These are phyloP conservation scores for Geum urbanum DNA, from an alignment of 306 rosid genomes.

Conservation along the genomic window DNA sequence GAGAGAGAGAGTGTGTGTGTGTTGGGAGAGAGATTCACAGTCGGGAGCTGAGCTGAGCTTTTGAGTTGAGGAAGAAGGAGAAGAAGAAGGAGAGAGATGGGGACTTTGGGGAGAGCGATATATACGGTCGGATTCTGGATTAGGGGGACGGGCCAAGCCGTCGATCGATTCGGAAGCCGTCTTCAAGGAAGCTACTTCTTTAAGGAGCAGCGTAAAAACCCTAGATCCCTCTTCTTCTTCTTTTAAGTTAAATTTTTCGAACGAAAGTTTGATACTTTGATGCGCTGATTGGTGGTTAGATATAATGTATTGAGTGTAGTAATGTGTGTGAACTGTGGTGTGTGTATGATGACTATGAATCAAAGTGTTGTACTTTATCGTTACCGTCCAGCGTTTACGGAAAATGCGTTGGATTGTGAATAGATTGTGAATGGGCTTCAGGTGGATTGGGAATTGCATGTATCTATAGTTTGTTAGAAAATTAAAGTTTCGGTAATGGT, in stretches of 20 bases:
- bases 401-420: not conserved
- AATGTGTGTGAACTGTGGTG: not conserved
- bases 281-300: not conserved
- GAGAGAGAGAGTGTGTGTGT: too few relatives aligned
- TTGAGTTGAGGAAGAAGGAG: not conserved
- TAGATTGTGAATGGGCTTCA: not conserved
- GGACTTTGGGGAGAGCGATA: constrained; percentile 72
- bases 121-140: constrained; percentile 80
- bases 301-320: not conserved
- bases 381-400: not conserved
- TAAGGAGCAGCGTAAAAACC: constrained; percentile 64
- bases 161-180: constrained; percentile 80
- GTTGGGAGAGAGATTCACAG: too few relatives aligned
- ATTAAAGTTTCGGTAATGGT: not conserved
- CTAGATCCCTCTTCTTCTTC: constrained; percentile 18
- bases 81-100: constrained; percentile 34
- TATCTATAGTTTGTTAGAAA: not conserved
- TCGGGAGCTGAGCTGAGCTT: not conserved
- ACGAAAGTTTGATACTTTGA: not conserved
- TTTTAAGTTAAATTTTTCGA: too few relatives aligned
- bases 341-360: not conserved
- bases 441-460: not conserved
- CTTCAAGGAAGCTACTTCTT: constrained; percentile 68
- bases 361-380: not conserved
- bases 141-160: constrained; percentile 80